These are phyloP conservation scores for Ampelocalamus luodianensis DNA, from an alignment of 176 grass and related monocot species.

Conservation along the genomic window DNA sequence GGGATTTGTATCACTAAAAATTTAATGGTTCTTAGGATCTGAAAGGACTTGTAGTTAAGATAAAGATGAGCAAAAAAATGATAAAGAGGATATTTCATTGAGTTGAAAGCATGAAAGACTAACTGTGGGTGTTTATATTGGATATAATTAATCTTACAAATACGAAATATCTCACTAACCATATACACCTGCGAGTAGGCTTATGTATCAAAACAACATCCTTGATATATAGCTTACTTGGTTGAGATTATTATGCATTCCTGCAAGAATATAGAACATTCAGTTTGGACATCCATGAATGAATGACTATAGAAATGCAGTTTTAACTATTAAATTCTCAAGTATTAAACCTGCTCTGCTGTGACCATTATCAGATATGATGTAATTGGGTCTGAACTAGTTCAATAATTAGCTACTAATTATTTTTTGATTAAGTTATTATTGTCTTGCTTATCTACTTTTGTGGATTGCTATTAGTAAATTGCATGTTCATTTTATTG, in stretches of 20 bases:
- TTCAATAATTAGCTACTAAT: background rate
- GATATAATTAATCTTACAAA: slow-evolving; percentile 27
- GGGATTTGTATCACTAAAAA: background rate
- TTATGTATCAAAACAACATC: slow-evolving; percentile 4
- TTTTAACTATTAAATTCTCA: slow-evolving; percentile 11
- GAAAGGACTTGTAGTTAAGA: background rate
- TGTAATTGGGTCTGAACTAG: slow-evolving; percentile 18
- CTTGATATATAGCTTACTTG: background rate
- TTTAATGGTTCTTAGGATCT: background rate
- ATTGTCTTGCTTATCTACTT: background rate
- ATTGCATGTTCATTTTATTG: slow-evolving; percentile 5
- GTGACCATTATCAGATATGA: slow-evolving; percentile 17
- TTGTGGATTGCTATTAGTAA: background rate
- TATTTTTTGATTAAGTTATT: background rate
- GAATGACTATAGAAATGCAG: slow-evolving; percentile 1
- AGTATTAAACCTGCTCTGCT: slow-evolving; percentile 31
- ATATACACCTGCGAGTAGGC: background rate
- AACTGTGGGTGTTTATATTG: slow-evolving; percentile 19
- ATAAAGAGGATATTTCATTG: background rate
- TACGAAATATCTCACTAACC: slow-evolving; percentile 22
- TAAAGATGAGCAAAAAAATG: background rate
- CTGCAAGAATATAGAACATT: slow-evolving; percentile 22
- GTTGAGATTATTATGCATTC: slow-evolving; percentile 1
- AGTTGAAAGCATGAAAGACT: background rate
- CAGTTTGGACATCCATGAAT: slow-evolving; percentile 2